Conservation (phyloP, 768 basidiomycete genomes). For the Tremella fuciformis region DNA sequence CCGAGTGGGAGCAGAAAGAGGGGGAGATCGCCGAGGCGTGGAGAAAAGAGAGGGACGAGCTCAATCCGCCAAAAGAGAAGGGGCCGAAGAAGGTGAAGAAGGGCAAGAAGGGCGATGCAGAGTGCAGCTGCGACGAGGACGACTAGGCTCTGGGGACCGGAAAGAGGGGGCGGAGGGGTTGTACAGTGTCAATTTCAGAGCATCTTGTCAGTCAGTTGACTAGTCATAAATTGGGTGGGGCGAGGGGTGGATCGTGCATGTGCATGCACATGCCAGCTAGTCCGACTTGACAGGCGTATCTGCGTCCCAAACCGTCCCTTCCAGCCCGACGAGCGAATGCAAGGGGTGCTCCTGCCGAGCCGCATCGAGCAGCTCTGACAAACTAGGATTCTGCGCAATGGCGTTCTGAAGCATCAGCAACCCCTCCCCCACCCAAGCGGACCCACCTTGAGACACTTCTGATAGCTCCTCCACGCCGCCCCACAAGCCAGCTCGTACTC, state of each 20-base stretch:
- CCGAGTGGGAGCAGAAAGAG: conserved; percentile 32
- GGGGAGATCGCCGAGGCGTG: conserved; percentile 37
- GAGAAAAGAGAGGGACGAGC: conserved; percentile 39
- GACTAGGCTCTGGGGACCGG: not conserved
- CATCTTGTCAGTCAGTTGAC: no score
- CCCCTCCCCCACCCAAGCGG: no score
- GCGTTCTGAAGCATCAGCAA: conserved; percentile 64
- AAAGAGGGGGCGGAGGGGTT: not conserved
- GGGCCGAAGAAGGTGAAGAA: conserved; percentile 24
- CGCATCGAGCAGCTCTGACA: conserved; percentile 72
- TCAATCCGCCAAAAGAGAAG: conserved; percentile 42
- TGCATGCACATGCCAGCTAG: no score
- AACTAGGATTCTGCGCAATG: conserved; percentile 67
- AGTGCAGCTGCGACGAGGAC: conserved; percentile 17
- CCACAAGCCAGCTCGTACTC: conserved; percentile 87
- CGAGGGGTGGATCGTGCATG: no score
- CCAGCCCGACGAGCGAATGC: conserved; percentile 30
- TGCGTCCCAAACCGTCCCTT: conserved; percentile 44
- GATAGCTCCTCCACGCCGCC: conserved; percentile 74
- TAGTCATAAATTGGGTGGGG: no score
- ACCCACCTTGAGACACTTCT: conserved; percentile 74
- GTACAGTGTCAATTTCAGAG: not conserved
- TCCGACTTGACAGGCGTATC: not conserved
- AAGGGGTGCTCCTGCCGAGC: conserved; percentile 75
- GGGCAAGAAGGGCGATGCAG: conserved; percentile 22